Conservation (phyloP, 2,329 filamentous ascomycete genomes). For the Botryotinia globosa region DNA sequence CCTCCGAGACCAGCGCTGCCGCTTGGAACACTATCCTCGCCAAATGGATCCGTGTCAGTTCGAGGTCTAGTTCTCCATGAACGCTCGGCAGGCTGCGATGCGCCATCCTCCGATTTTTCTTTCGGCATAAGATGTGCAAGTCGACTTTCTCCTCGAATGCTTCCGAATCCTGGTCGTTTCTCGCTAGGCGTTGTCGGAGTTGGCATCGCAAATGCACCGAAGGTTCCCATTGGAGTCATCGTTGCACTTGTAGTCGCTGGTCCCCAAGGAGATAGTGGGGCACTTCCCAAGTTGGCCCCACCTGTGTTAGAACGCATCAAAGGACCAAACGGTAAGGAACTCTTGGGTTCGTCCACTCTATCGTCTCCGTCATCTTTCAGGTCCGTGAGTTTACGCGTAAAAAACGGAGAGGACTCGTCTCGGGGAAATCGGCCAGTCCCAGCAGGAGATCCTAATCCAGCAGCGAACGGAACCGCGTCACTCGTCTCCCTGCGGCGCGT, state of each 20-base stretch:
- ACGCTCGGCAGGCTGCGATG: constrained; percentile 51
- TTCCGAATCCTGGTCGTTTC: constrained; percentile 67
- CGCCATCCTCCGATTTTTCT: constrained; percentile 65
- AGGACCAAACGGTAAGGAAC: constrained; percentile 44
- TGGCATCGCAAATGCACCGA: constrained; percentile 81
- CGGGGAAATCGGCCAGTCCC: constrained; percentile 56
- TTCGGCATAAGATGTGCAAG: constrained; percentile 83
- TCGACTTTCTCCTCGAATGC: constrained; percentile 71
- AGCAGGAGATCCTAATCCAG: constrained; percentile 58
- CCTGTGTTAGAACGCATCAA: constrained; percentile 55
- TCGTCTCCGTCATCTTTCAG: constrained; percentile 53
- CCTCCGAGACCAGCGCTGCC: constrained; percentile 74
- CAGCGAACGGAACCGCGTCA: constrained; percentile 57
- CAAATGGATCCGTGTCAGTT: constrained; percentile 73
- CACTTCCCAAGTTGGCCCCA: constrained; percentile 46
- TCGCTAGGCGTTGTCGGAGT: constrained; percentile 59
- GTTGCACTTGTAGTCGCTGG: constrained; percentile 52
- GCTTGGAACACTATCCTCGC: constrained; percentile 59
- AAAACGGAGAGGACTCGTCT: constrained; percentile 61
- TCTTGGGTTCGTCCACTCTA: constrained; percentile 48
- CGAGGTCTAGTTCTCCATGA: constrained; percentile 60
- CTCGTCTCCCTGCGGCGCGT: constrained; percentile 79
- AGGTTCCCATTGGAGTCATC: constrained; percentile 75
- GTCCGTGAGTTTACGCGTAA: constrained; percentile 52
- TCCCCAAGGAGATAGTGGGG: constrained; percentile 48